Conservation (phyloP, 306 rosid species). For the Rosa chinensis region DNA sequence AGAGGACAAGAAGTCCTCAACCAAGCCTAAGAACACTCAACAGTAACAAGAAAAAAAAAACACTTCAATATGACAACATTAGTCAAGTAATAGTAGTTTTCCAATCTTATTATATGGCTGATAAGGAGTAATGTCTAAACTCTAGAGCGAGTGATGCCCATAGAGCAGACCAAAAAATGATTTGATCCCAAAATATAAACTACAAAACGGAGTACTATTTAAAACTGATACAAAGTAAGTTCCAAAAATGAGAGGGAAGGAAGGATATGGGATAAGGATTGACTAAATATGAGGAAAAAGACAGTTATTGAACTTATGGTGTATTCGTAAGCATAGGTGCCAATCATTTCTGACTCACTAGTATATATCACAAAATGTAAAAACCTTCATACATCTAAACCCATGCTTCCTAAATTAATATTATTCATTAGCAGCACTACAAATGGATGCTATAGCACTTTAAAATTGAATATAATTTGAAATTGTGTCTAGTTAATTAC, state of each 20-base stretch:
- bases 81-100: background rate
- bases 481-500: too few species aligned
- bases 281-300: background rate
- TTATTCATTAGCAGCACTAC: background rate
- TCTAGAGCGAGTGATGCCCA: background rate
- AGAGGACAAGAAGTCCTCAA: background rate
- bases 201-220: background rate
- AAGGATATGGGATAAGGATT: background rate
- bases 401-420: background rate
- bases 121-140: background rate
- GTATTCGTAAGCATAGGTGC: background rate
- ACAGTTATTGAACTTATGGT: background rate
- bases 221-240: background rate
- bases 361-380: background rate
- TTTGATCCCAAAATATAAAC: background rate
- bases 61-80: background rate
- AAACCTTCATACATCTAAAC: background rate
- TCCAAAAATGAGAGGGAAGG: background rate
- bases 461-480: background rate
- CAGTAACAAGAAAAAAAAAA: background rate
- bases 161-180: background rate
- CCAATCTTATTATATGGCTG: background rate
- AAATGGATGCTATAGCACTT: background rate
- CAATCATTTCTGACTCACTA: background rate
- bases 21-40: background rate